phyloP scores from a whole-genome alignment of 257 asterid species.

The Catharanthus roseus region DNA sequence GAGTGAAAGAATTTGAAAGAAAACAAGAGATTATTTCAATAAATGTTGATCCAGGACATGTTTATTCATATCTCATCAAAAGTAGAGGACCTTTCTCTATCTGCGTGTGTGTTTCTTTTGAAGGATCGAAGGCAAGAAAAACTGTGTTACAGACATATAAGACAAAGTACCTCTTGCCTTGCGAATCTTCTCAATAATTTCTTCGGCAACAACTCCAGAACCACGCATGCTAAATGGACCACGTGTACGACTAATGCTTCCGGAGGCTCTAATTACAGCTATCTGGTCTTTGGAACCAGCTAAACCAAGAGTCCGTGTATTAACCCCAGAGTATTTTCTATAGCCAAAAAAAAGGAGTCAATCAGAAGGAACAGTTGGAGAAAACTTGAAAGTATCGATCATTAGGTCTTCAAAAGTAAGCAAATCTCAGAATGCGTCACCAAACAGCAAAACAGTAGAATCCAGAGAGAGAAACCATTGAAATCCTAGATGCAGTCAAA shows the following conservation, averaged over 20 bases:
- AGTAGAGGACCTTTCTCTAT: neutral
- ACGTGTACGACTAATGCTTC: conserved; percentile 78
- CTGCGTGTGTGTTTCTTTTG: neutral
- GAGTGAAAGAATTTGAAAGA: neutral
- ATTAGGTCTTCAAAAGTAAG: too few species aligned
- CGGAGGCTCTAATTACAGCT: conserved; percentile 95
- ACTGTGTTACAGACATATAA: neutral
- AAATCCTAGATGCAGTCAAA: neutral
- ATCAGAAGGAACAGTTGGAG: neutral
- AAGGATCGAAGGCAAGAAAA: neutral
- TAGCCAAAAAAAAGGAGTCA: conserved; percentile 4
- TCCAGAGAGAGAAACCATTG: neutral
- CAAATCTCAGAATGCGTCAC: neutral
- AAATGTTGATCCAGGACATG: neutral
- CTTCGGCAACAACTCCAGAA: conserved; percentile 85
- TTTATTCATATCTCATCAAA: neutral
- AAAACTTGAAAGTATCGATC: neutral
- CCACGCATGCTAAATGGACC: conserved; percentile 57
- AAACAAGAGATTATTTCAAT: neutral
- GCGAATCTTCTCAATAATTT: conserved; percentile 84
- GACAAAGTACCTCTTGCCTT: conserved; percentile 59
- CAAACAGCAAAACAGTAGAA: neutral
- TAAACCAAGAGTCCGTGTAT: conserved; percentile 84
- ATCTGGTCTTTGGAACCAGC: conserved; percentile 64
- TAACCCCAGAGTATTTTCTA: conserved; percentile 79